phyloP scores from a whole-genome alignment of 2,329 filamentous ascomycete genomes.

The Scytalidium lignicola region DNA sequence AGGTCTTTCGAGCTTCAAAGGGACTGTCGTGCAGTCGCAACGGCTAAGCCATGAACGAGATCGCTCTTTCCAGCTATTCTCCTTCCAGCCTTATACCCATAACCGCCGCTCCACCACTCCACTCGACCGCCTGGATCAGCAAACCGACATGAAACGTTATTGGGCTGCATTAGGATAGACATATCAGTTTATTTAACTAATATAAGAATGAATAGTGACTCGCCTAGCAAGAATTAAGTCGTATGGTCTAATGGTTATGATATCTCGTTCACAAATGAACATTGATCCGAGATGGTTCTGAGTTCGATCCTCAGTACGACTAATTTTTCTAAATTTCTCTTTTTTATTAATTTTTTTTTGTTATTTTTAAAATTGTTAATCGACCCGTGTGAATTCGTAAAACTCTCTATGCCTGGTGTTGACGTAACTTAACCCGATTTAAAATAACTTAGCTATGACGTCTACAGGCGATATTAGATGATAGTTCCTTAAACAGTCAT shows the following conservation, averaged over 20 bases:
- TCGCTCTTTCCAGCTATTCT: not conserved
- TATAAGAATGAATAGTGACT: not conserved
- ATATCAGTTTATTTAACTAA: too few relatives aligned
- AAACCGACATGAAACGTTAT: not conserved
- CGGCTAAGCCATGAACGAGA: not conserved
- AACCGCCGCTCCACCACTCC: not conserved
- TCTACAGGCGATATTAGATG: too few relatives aligned
- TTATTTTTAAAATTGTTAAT: too few relatives aligned
- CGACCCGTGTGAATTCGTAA: too few relatives aligned
- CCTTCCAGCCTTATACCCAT: not conserved
- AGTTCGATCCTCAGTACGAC: slow-evolving; percentile 25
- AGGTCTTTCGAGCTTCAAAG: not conserved
- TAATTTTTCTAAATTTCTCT: slow-evolving; percentile 6
- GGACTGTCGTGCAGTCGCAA: not conserved
- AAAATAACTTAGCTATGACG: too few relatives aligned
- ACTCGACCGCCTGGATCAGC: not conserved
- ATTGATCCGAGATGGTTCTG: slow-evolving; percentile 27
- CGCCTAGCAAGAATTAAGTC: slow-evolving; percentile 10
- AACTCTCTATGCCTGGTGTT: too few relatives aligned
- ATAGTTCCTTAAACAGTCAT: too few relatives aligned
- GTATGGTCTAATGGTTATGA: slow-evolving; percentile 29
- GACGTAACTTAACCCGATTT: too few relatives aligned
- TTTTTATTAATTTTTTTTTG: not conserved
- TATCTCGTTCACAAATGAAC: slow-evolving; percentile 28
- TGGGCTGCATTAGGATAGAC: too few relatives aligned